phyloP scores from a whole-genome alignment of 2,329 filamentous ascomycete species.

The Emergomyces africanus region DNA sequence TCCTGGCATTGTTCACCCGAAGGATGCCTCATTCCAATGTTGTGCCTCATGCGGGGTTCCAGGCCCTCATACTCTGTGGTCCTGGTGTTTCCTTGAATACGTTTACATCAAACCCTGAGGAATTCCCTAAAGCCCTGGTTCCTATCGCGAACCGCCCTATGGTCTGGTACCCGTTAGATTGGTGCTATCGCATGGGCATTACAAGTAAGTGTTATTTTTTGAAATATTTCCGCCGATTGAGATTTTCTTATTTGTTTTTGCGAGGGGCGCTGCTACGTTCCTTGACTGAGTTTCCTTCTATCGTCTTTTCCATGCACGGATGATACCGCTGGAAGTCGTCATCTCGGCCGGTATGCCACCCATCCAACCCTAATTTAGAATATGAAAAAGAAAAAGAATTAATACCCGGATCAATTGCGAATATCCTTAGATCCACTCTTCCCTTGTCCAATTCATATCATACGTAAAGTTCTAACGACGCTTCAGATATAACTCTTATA shows the following conservation, averaged over 20 bases:
- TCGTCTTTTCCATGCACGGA: neutral
- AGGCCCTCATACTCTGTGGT: conserved; percentile 36
- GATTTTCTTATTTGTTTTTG: neutral
- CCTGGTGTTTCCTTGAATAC: conserved; percentile 38
- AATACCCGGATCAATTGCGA: neutral
- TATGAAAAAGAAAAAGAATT: neutral
- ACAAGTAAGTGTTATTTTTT: conserved; percentile 26
- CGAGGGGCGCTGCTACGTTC: neutral
- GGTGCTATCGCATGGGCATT: conserved; percentile 37
- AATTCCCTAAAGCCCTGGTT: conserved; percentile 38
- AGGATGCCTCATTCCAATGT: conserved; percentile 5
- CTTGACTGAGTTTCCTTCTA: neutral
- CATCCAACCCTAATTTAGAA: neutral
- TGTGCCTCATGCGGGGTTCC: conserved; percentile 25
- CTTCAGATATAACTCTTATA: conserved; percentile 34
- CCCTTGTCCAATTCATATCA: neutral
- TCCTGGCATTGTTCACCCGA: neutral
- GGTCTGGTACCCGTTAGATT: conserved; percentile 38
- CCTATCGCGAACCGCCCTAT: conserved; percentile 38
- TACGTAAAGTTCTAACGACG: conserved; percentile 1
- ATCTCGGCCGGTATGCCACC: too few relatives aligned
- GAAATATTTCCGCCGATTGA: neutral
- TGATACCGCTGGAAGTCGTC: too few relatives aligned
- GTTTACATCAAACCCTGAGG: conserved; percentile 37
- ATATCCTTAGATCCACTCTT: neutral